Percentiles rank a stretch among this genome's conserved stretches.
phyloP scores from a whole-genome alignment of 306 rosid genomes.

The Ziziphus jujuba region DNA sequence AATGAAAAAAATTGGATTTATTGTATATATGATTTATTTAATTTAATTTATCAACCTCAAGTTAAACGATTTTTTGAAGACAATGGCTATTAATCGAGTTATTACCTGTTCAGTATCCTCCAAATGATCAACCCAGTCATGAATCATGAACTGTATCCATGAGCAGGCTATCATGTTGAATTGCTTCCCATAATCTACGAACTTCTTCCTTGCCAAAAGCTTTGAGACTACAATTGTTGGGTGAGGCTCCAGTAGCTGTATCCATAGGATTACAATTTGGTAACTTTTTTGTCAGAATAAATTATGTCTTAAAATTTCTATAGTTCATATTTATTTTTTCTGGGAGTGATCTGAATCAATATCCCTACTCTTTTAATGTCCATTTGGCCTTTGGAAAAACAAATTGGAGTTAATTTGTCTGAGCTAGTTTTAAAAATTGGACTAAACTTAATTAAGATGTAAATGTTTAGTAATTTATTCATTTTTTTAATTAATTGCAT shows the following conservation, averaged over 20 bases:
- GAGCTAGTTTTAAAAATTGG: no score
- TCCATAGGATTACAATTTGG: neutral
- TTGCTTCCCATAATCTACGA: slow-evolving; percentile 58
- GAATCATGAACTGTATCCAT: slow-evolving; percentile 86
- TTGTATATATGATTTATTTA: neutral
- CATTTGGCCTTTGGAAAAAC: no score
- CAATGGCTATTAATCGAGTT: neutral
- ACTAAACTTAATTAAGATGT: no score
- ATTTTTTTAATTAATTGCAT: no score
- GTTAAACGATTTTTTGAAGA: no score
- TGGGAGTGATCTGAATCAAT: no score
- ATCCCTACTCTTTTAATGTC: no score
- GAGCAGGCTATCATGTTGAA: slow-evolving; percentile 78
- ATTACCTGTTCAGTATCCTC: slow-evolving; percentile 72
- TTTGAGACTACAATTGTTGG: slow-evolving; percentile 66
- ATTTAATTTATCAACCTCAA: neutral
- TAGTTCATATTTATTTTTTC: no score
- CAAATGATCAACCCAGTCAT: slow-evolving; percentile 83
- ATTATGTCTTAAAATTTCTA: no score
- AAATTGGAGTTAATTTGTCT: no score
- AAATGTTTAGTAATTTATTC: no score
- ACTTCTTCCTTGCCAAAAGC: slow-evolving; percentile 62
- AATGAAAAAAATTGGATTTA: no score
- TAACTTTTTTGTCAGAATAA: neutral
- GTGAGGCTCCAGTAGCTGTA: slow-evolving; percentile 61